Base-by-base conservation (phyloP, 1,139 yeast species). In the Suhomyces atakaporum region DNA sequence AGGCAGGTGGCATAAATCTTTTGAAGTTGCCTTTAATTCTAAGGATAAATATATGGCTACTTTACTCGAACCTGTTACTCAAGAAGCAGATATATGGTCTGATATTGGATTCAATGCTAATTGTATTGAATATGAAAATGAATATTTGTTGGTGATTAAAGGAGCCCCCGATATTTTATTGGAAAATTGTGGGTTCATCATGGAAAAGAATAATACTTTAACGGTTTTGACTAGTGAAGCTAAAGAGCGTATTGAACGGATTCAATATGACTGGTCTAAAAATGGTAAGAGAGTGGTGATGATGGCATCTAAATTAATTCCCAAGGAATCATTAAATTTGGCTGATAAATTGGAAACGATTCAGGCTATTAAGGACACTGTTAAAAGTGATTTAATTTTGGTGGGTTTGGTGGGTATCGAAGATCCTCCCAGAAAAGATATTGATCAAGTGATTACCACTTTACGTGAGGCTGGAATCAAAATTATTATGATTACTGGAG, bases 401-500 rank as follows among this genome's bases (percentile, higher is more conserved):
- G 56, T 63, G 25, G 81, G 80, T 7, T 42, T 76, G 33, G 54
- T 73, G 25, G 79, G 76, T 16, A 70, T 76, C 27, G 65, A 67
- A 29, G 81, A 75, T 47, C 81, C 81, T 9, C 78, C 77, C 29
- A 63, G 75, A 45, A 64, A 62, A 28, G 73, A 63, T 21, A 66
- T 73, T 29, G 62, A 58, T n/a, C 57, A 58, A 7, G 73, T 70
- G 11, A 61, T 73, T 31, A 40, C 49, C 3, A 60, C 55, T 3
- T 60, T 73, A 32, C 62, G 72, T 39, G 54, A 52, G n/a, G 80
- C 80, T 15, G 79, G 80, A 14, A 64, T 75, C 31, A 70, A 70
- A 33, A 58, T 72, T 16, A 63, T 69, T 14, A 75, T 75, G 80
- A 73, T 75, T 24, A 75, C 81, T 19, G 81, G 81, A 36, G 81